Percentiles rank a stretch among this genome's conserved stretches.
phyloP scores from a whole-genome alignment of 768 basidiomycete species.

The Trametes coccinea region DNA sequence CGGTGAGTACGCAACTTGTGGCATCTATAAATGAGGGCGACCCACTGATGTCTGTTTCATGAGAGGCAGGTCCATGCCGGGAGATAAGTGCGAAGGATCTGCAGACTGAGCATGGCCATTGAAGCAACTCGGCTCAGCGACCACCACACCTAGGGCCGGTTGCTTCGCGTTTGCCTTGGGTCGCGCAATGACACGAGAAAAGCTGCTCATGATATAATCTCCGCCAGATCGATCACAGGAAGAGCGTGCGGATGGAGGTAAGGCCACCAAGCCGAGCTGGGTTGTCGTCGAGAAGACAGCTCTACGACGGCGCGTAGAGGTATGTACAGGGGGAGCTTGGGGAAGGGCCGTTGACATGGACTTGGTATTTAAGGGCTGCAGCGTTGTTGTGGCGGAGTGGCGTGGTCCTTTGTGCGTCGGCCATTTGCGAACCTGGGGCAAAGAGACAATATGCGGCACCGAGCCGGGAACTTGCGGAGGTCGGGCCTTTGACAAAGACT shows the following conservation, averaged over 20 bases:
- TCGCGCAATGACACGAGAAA: conserved; percentile 14
- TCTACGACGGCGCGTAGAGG: neutral
- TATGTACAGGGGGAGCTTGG: neutral
- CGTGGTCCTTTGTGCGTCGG: conserved; percentile 2
- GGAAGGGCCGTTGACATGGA: neutral
- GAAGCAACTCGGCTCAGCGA: neutral
- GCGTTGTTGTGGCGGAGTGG: neutral
- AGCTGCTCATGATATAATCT: neutral
- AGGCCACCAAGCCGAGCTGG: neutral
- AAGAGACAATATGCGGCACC: neutral
- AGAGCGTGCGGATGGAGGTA: too few relatives aligned
- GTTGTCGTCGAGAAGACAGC: too few relatives aligned
- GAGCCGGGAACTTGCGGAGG: too few relatives aligned
- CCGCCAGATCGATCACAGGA: neutral
- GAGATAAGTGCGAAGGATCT: too few relatives aligned
- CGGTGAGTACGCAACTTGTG: too few relatives aligned
- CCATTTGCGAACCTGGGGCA: neutral
- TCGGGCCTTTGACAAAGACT: too few relatives aligned
- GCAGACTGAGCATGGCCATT: neutral
- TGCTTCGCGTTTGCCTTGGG: neutral
- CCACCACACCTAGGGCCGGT: neutral
- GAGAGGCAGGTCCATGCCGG: neutral
- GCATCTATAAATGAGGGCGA: neutral
- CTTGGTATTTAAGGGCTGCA: neutral
- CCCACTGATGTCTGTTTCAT: neutral